A percentile compares a stretch with the other conserved stretches of the same genome.
These are phyloP conservation scores for Calonectria leucothoes DNA, from an alignment of 2,329 filamentous ascomycete genomes.

Conservation along the genomic window DNA sequence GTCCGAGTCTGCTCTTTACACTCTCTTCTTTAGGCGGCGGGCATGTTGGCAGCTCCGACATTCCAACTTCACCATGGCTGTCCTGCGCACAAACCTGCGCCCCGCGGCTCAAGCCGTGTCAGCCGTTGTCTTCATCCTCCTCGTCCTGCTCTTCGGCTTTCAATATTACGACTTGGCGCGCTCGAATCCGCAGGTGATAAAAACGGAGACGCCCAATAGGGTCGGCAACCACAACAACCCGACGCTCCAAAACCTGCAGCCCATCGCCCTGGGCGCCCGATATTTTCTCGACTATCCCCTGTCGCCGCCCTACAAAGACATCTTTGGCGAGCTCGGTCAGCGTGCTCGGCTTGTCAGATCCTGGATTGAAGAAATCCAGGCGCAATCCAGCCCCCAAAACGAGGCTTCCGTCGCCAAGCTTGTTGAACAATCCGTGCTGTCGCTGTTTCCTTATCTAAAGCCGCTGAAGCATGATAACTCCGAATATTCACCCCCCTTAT, in stretches of 20 bases:
- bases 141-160: not conserved
- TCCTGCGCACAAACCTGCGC: not conserved
- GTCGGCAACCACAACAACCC: not conserved
- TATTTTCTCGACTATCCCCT: constrained; percentile 45
- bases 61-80: not conserved
- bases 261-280: constrained; percentile 26
- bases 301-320: constrained; percentile 42
- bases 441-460: constrained; percentile 43
- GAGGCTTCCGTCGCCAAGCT: constrained; percentile 22
- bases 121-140: not conserved
- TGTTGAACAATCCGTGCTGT: not conserved
- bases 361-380: constrained; percentile 31
- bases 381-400: not conserved
- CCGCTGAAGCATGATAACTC: not conserved
- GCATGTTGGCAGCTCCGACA: not conserved
- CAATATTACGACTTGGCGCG: not conserved
- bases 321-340: constrained; percentile 48
- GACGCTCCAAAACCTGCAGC: not conserved
- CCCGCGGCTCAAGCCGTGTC: not conserved
- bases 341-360: constrained; percentile 33
- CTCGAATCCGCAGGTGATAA: not conserved
- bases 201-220: not conserved
- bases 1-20: not conserved
- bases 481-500: constrained; percentile 27
- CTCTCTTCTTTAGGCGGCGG: not conserved